A percentile compares a stretch with the other conserved stretches of the same genome.
These are phyloP conservation scores for Debaryomyces robertsiae DNA, from an alignment of 1,139 yeast genomes.

Conservation along the genomic window DNA sequence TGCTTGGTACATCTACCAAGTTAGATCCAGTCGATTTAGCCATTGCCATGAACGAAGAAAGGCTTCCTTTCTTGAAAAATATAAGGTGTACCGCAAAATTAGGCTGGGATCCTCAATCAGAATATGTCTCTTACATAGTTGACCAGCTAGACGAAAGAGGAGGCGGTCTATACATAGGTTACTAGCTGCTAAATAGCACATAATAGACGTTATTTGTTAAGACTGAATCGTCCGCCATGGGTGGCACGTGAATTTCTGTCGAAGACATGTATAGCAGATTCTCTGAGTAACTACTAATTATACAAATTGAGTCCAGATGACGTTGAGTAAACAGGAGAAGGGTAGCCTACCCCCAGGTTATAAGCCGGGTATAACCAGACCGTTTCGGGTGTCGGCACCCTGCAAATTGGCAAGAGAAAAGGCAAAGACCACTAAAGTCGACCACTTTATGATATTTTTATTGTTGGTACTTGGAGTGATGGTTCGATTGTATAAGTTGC, in stretches of 20 bases:
- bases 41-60: conserved; percentile 75
- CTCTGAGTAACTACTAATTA: neutral
- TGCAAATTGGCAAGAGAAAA: conserved; percentile 13
- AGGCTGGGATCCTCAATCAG: conserved; percentile 85
- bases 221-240: neutral
- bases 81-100: conserved; percentile 72
- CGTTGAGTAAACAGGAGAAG: conserved; percentile 5
- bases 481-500: conserved; percentile 57
- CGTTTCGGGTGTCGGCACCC: conserved; percentile 16
- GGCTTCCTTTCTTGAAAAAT: conserved; percentile 67
- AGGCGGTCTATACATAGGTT: conserved; percentile 50
- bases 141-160: conserved; percentile 42
- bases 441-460: conserved; percentile 25
- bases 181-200: conserved; percentile 20
- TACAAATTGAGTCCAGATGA: neutral
- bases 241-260: conserved; percentile 3
- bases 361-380: conserved; percentile 22
- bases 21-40: conserved; percentile 88
- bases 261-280: too few relatives aligned
- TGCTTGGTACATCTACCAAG: conserved; percentile 80
- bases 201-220: conserved; percentile 2
- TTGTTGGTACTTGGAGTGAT: conserved; percentile 24
- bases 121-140: conserved; percentile 54
- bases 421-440: conserved; percentile 17
- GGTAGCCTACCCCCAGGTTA: conserved; percentile 6